Conservation (phyloP, 202 grass and related monocot species). For the Bolboschoenoplectus hybrid region DNA sequence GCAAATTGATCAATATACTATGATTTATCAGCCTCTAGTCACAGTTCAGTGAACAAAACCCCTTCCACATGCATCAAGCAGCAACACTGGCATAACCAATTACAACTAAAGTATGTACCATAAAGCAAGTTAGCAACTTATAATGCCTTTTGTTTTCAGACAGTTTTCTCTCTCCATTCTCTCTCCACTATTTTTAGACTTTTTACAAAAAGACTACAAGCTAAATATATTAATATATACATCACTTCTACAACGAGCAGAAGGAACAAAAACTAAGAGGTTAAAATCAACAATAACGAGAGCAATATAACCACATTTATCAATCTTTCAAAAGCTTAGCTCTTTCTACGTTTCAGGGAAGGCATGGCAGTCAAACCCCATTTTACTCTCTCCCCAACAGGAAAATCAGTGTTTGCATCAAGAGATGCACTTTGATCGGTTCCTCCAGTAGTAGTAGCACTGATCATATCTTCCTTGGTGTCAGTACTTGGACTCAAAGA, state of each 20-base stretch:
- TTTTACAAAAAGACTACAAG: conserved; percentile 1
- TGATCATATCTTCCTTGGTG: conserved; percentile 18
- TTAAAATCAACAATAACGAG: not conserved
- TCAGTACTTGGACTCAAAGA: conserved; percentile 14
- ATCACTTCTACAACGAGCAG: not conserved
- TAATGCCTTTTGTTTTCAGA: not conserved
- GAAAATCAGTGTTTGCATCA: conserved; percentile 29
- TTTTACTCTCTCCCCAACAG: conserved; percentile 18
- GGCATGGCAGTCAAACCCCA: conserved; percentile 60
- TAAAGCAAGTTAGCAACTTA: not conserved
- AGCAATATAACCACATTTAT: not conserved
- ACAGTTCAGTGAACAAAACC: not conserved
- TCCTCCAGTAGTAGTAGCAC: not conserved
- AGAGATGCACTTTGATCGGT: conserved; percentile 28
- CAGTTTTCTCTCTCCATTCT: not conserved
- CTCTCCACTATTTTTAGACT: not conserved
- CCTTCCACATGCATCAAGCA: not conserved
- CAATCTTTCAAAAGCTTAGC: conserved; percentile 12
- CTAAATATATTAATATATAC: conserved; percentile 18
- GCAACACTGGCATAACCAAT: not conserved
- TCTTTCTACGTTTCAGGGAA: conserved; percentile 57
- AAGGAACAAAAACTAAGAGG: not conserved
- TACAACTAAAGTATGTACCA: not conserved
- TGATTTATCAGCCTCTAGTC: not conserved
- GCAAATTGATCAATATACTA: not conserved